Conservation (phyloP, 345 rosid species). For the Syzygium grande region DNA sequence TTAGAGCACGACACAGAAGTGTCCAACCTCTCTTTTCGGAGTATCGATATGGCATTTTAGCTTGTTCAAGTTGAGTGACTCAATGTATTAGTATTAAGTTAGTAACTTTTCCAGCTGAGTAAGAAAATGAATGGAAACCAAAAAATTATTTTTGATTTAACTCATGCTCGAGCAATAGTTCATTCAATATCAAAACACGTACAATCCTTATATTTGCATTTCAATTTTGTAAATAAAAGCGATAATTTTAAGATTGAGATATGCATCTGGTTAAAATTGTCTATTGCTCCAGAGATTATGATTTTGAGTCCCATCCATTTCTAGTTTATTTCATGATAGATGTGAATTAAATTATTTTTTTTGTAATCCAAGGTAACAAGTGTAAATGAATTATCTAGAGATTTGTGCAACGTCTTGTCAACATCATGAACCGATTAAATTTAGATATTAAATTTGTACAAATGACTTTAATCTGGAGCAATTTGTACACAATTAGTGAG, state of each 20-base stretch:
- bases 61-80: neutral
- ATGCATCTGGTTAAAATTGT: neutral
- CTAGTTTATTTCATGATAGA: neutral
- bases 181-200: neutral
- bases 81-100: neutral
- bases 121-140: neutral
- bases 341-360: neutral
- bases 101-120: neutral
- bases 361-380: no score
- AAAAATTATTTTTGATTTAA: neutral
- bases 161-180: neutral
- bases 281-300: rapidly evolving
- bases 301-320: neutral
- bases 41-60: neutral
- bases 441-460: neutral
- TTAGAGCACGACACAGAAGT: neutral
- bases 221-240: neutral
- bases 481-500: no score
- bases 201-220: neutral
- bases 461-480: neutral
- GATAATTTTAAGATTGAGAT: neutral
- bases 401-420: neutral
- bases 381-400: neutral
- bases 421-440: neutral
- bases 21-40: neutral